Percentiles rank a stretch among this genome's conserved stretches.
These are phyloP conservation scores for Phytophthora cryptogea DNA, from an alignment of 352 stramenopile genomes.

Conservation along the genomic window DNA sequence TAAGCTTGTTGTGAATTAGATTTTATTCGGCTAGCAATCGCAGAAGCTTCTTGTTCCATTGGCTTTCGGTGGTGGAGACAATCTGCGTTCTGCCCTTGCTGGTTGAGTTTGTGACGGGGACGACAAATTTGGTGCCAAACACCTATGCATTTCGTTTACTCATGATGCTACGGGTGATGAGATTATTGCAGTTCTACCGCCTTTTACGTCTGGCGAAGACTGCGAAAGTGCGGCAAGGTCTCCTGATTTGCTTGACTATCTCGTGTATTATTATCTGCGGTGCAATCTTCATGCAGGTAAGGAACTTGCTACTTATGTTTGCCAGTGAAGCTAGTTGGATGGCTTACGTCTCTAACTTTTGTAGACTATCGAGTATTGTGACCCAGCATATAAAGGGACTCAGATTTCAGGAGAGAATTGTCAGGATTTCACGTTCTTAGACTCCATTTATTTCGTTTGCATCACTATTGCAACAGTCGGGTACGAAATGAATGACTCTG, in stretches of 20 bases:
- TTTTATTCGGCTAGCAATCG: constrained; percentile 73
- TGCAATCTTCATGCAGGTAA: constrained; percentile 62
- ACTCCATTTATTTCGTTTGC: constrained; percentile 84
- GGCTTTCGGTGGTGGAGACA: constrained; percentile 67
- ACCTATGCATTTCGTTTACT: constrained; percentile 65
- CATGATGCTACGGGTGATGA: constrained; percentile 62
- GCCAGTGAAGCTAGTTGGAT: neutral
- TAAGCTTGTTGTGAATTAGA: constrained; percentile 23
- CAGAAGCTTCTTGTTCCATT: constrained; percentile 55
- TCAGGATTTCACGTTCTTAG: constrained; percentile 75
- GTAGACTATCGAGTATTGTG: constrained; percentile 71
- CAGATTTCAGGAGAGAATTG: constrained; percentile 44
- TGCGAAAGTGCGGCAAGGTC: constrained; percentile 56
- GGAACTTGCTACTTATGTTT: neutral
- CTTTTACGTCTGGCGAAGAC: constrained; percentile 60
- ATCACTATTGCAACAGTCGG: constrained; percentile 86
- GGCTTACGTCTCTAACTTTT: neutral
- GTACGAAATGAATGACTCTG: constrained; percentile 29
- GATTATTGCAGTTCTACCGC: constrained; percentile 68
- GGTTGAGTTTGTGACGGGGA: constrained; percentile 32
- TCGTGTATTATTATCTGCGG: constrained; percentile 69
- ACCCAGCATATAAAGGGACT: constrained; percentile 24
- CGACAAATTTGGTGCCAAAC: constrained; percentile 25
- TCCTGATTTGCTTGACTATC: constrained; percentile 58
- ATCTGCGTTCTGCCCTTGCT: constrained; percentile 53